Evolutionary conservation across 140 eudicot genomes (phyloP).

Genomic region (Cichorium intybus): DNA sequence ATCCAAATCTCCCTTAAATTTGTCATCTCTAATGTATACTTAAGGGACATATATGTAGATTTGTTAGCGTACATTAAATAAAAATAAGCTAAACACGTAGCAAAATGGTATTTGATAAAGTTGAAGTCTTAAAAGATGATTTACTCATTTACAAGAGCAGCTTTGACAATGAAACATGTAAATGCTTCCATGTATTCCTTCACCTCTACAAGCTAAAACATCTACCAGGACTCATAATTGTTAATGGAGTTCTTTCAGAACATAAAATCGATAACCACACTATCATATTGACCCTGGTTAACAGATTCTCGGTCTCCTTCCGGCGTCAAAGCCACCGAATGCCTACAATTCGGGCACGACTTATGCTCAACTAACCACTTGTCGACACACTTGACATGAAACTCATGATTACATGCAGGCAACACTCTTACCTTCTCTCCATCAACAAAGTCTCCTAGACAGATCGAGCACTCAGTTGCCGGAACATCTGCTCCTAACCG

Average conservation of each 20-base stretch:
- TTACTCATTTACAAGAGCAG: not conserved
- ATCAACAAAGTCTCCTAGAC: constrained; percentile 33
- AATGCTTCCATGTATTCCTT: too few species aligned
- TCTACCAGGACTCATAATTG: not conserved
- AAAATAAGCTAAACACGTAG: not conserved
- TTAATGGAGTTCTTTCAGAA: not conserved
- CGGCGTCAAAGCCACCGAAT: not conserved
- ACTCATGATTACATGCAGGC: constrained; percentile 46
- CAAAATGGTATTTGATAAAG: not conserved
- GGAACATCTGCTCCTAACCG: not conserved
- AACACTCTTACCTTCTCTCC: constrained; percentile 39
- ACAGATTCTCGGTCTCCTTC: not conserved
- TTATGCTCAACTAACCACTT: constrained; percentile 42
- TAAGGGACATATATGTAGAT: not conserved
- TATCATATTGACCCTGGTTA: not conserved
- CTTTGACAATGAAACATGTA: not conserved
- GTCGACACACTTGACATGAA: constrained; percentile 50
- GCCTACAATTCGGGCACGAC: constrained; percentile 48
- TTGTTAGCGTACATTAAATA: not conserved
- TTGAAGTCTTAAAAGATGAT: not conserved
- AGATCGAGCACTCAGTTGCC: constrained; percentile 30
- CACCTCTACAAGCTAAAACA: not conserved
- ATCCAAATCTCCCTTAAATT: not conserved
- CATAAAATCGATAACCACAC: not conserved
- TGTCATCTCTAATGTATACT: not conserved